Percentiles rank a stretch among this genome's conserved stretches.
Conservation (phyloP, 257 asterid genomes). For the Oldenlandia corymbosa region DNA sequence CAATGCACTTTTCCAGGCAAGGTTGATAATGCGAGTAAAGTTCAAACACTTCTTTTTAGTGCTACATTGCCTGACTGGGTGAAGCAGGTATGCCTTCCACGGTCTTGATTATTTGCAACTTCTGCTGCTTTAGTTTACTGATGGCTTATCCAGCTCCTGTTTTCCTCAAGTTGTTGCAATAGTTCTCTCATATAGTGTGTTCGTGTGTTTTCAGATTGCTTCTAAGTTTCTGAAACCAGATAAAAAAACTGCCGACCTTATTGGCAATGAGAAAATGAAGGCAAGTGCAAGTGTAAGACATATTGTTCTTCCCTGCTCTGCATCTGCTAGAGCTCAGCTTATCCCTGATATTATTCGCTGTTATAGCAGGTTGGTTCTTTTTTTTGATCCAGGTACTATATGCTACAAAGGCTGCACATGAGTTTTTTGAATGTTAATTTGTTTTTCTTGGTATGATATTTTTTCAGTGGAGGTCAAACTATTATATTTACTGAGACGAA, state of each 20-base stretch:
- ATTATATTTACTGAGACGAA: constrained; percentile 91
- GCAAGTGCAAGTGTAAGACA: constrained; percentile 91
- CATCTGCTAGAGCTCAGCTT: constrained; percentile 73
- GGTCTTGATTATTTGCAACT: background rate
- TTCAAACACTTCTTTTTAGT: constrained; percentile 94
- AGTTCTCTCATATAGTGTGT: background rate
- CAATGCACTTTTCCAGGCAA: constrained; percentile 42
- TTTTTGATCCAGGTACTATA: constrained; percentile 11
- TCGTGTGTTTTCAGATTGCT: constrained; percentile 47
- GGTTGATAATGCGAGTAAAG: constrained; percentile 76
- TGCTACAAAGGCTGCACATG: background rate
- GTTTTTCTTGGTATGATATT: constrained; percentile 5
- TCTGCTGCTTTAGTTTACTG: background rate
- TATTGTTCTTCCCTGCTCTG: constrained; percentile 85
- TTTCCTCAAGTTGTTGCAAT: background rate
- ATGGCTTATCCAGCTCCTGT: background rate
- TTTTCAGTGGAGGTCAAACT: constrained; percentile 84
- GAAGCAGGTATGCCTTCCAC: constrained; percentile 46
- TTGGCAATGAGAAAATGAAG: constrained; percentile 96
- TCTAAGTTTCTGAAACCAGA: constrained; percentile 68
- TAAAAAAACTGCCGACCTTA: constrained; percentile 83
- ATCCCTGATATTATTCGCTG: constrained; percentile 93
- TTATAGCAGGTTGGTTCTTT: constrained; percentile 77
- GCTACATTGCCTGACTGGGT: constrained; percentile 95
- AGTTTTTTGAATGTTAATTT: background rate